Conservation (phyloP, 2,329 filamentous ascomycete species). For the Elsinoe ampelina region DNA sequence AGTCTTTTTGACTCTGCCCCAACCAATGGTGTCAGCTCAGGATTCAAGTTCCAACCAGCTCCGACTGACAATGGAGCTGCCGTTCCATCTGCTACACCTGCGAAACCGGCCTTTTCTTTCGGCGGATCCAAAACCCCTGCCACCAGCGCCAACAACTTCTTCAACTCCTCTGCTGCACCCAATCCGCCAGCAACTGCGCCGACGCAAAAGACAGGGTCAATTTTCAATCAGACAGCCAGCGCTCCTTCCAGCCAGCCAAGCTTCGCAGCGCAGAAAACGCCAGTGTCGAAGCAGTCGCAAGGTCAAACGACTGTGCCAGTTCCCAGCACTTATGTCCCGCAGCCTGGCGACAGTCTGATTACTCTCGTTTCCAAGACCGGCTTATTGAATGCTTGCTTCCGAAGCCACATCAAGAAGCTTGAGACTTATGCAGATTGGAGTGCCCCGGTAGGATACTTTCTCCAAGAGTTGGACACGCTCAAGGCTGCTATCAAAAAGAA, state of each 20-base stretch:
- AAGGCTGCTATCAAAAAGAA: neutral
- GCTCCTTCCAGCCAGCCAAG: neutral
- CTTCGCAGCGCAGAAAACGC: neutral
- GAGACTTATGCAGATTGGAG: slow-evolving; percentile 6
- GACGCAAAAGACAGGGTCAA: neutral
- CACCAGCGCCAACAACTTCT: neutral
- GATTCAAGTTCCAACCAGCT: neutral
- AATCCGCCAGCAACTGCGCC: slow-evolving; percentile 10
- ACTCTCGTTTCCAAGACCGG: slow-evolving; percentile 4
- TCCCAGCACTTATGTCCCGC: neutral
- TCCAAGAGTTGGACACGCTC: slow-evolving; percentile 3
- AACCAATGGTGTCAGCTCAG: neutral
- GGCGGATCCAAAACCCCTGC: slow-evolving; percentile 5
- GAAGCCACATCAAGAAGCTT: slow-evolving; percentile 4
- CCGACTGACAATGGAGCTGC: neutral
- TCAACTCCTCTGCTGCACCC: neutral
- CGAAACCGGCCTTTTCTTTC: slow-evolving; percentile 1
- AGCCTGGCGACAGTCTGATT: neutral
- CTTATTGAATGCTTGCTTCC: slow-evolving; percentile 2
- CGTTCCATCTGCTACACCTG: neutral
- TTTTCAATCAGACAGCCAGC: neutral
- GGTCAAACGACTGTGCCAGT: neutral
- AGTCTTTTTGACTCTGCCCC: neutral
- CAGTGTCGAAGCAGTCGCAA: neutral
- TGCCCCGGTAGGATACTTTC: neutral